Evolutionary conservation across 768 basidiomycete genomes (phyloP), one percentile per base, ranked within the genome.

Genomic region (Crucibulum laeve): DNA sequence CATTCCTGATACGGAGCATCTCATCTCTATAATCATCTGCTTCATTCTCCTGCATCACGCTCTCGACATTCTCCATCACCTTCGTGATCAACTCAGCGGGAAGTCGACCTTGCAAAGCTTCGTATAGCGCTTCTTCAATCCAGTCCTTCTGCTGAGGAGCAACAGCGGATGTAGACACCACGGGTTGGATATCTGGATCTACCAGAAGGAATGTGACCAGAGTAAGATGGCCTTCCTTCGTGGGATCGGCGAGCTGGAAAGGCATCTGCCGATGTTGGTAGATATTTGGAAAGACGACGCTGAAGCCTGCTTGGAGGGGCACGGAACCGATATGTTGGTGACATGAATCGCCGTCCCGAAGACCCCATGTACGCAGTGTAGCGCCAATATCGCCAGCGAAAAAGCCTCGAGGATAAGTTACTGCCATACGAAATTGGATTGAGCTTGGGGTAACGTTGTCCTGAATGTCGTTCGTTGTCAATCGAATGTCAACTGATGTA

Each of bases 271-370:
- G 55, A 43, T 76, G 64, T 51, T 80, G 79, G 56, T 77, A 80
- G 32, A 79, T 70, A 54, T 81, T 81, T 13, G 79, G 80, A 47
- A 76, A 80, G 28, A 68, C 67, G 28, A 79, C 51, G 25, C 59
- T 63, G 25, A 74, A 57, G 4, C 69, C 71, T 13, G 51, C 38
- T 1, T 47, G 55, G 15, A 76, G 56, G 2, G 63, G 58, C 11
- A 70, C 61, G 15, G 61, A 49, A 14, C 74, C 73, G 26, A 77
- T 57, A 48, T 70, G 60, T 54, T 82, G 77, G 43, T 74, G 69
- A 46, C 71, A 73, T 1, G 71, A 58, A 44, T 74, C 71, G 2
- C 68, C 67, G 41, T 74, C 60, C 15, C 55, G 57, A 6, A 80
- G 49, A 7, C 76, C 77, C 77, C 77, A 79, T 0, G 71, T 74